Conservation (phyloP, 1,284 basidiomycete species). For the Puccinia horiana region DNA sequence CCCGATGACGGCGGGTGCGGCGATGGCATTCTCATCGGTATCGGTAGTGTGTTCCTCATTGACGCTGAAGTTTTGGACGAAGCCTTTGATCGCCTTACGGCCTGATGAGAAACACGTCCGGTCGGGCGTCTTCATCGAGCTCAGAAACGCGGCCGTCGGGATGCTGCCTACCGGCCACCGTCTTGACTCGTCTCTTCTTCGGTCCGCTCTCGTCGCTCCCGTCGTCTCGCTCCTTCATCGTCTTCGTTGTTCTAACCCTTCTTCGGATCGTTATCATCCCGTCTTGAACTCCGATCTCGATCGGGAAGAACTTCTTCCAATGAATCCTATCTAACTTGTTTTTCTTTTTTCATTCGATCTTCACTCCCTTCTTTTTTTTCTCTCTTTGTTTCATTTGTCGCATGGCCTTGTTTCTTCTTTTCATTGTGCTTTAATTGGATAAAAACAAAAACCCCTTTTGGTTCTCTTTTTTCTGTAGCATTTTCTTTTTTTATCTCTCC, state of each 20-base stretch:
- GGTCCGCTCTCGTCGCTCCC: not conserved
- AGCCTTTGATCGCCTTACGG: slow-evolving; percentile 51
- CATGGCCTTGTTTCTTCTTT: too few species aligned
- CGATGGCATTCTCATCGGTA: slow-evolving; percentile 97
- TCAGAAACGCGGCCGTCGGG: not conserved
- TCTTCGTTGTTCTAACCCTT: not conserved
- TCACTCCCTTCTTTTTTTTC: not conserved
- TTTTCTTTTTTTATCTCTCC: too few species aligned
- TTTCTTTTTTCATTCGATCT: not conserved
- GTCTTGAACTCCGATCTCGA: not conserved
- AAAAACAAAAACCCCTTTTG: too few species aligned
- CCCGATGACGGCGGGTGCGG: slow-evolving; percentile 95
- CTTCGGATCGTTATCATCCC: not conserved
- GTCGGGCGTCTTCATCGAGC: not conserved
- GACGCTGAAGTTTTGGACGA: slow-evolving; percentile 67
- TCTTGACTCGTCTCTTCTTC: not conserved
- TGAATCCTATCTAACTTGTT: not conserved
- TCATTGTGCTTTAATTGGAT: too few species aligned
- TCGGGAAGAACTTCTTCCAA: not conserved
- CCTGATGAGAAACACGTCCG: slow-evolving; percentile 18
- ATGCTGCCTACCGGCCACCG: not conserved
- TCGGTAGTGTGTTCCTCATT: slow-evolving; percentile 90
- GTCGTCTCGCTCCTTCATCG: not conserved
- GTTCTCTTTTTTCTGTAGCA: too few species aligned
- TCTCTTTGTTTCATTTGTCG: too few species aligned